These are phyloP conservation scores for Fraxinus quadrangulata DNA, from an alignment of 257 asterid genomes.

Conservation along the genomic window DNA sequence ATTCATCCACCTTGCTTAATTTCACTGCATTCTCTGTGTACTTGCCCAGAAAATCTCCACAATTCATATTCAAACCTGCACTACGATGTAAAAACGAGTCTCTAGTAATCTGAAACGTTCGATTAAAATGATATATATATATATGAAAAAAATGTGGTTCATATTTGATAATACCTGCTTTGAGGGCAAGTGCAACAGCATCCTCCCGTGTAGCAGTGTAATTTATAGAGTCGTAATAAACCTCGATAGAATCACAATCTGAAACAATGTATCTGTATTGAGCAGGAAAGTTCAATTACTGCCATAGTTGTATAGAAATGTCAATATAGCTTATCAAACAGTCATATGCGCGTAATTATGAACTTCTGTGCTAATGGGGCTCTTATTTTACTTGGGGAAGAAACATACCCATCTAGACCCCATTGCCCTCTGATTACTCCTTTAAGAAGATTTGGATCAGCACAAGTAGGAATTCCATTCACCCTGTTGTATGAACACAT, in stretches of 20 bases:
- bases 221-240: conserved; percentile 14
- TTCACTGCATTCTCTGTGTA: conserved; percentile 34
- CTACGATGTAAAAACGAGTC: background rate
- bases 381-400: background rate
- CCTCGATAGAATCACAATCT: conserved; percentile 31
- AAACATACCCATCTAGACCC: conserved; percentile 25
- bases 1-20: conserved; percentile 23
- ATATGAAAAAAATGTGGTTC: background rate
- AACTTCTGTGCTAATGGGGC: background rate
- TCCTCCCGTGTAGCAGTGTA: conserved; percentile 37
- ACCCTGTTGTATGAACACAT: conserved; percentile 30
- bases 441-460: conserved; percentile 20
- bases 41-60: conserved; percentile 29
- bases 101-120: background rate
- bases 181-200: conserved; percentile 32
- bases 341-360: background rate
- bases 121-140: background rate
- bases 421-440: conserved; percentile 23
- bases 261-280: conserved; percentile 27
- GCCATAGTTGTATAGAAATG: no score
- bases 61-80: conserved; percentile 40
- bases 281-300: background rate
- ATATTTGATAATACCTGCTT: conserved; percentile 26
- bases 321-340: background rate
- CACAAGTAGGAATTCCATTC: conserved; percentile 29